Evolutionary conservation across 129 eudicot species (phyloP), one percentile per base, ranked within the genome.

Genomic region (Calendula officinalis): DNA sequence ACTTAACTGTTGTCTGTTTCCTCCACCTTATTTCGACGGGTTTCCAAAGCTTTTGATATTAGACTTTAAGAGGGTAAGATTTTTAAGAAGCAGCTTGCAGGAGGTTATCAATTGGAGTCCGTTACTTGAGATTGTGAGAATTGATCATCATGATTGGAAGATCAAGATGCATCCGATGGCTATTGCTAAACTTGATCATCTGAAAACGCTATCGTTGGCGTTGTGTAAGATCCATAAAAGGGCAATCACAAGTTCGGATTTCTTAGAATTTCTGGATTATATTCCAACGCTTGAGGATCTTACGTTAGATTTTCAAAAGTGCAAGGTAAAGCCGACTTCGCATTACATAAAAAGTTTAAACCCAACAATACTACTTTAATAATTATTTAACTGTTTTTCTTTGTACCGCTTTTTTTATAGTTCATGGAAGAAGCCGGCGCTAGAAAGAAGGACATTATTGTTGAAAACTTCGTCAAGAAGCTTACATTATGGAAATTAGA

Each of bases 41-140:
- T 70, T 70, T 22, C 67, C 67, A 8, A 16, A 70, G 16, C 67
- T 70, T 2, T 59, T 59, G 51, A 46, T 41, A 51, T 39, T 70
- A 8, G 60, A 59, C 15, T 70, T 70, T 34, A 0, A 10, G 22
- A 0, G 0, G 6, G 32, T 59, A 36, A 1, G 0, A 12, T 48
- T 37, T 58, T 41, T 5, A 48, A 38, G 43, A 10, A 0, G 42
- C 11, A 39, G 8, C 0, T 3, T 7, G 6, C 42, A 60, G 12
- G 32, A 70, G 2, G 1, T 70, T 11, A 12, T 70, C 27, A 22
- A 11, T 4, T 41, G 36, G 40, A 58, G 60, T 27, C 51, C 75
- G 7, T 27, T 38, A 59, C 67, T 70, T 35, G 60, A 59, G 67
- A 7, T 2, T 48, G 30, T 70, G 67, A 38, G 27, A 16, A 4